Conservation (phyloP, 345 rosid species). For the Syzygium aromaticum region DNA sequence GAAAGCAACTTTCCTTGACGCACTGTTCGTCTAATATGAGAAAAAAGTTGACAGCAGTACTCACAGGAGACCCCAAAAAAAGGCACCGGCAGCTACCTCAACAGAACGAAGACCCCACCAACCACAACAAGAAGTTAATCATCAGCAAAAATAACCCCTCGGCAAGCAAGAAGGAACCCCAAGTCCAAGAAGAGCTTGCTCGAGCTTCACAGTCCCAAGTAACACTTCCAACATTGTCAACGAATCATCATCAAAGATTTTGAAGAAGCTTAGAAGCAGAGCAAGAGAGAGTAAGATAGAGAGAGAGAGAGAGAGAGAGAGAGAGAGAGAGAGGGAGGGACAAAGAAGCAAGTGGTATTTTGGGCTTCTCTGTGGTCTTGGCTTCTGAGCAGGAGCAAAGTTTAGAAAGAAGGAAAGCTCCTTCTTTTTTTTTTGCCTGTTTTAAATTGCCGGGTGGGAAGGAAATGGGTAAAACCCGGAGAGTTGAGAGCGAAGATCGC, state of each 20-base stretch:
- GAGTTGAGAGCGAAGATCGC: background rate
- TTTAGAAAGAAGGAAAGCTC: background rate
- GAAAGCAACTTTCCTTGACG: background rate
- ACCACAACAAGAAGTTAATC: background rate
- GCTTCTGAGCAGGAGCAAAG: background rate
- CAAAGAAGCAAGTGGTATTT: background rate
- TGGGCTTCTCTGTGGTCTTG: background rate
- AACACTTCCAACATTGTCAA: background rate
- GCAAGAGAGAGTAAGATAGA: too few species aligned
- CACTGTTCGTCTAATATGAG: background rate
- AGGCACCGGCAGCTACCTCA: background rate
- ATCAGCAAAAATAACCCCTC: background rate
- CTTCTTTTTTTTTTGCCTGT: background rate
- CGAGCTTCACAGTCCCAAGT: background rate
- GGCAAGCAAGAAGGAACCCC: background rate
- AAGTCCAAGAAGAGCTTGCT: background rate
- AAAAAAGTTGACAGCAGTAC: background rate
- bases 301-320: too few species aligned
- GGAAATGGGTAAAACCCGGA: background rate
- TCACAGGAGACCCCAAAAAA: background rate
- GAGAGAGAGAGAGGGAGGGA: background rate
- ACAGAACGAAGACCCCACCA: background rate
- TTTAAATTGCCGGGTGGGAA: background rate
- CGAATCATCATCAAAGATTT: background rate
- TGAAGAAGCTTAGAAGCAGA: background rate